Evolutionary conservation across 2,329 filamentous ascomycete genomes (phyloP).

Genomic region (Trichoderma citrinoviride): DNA sequence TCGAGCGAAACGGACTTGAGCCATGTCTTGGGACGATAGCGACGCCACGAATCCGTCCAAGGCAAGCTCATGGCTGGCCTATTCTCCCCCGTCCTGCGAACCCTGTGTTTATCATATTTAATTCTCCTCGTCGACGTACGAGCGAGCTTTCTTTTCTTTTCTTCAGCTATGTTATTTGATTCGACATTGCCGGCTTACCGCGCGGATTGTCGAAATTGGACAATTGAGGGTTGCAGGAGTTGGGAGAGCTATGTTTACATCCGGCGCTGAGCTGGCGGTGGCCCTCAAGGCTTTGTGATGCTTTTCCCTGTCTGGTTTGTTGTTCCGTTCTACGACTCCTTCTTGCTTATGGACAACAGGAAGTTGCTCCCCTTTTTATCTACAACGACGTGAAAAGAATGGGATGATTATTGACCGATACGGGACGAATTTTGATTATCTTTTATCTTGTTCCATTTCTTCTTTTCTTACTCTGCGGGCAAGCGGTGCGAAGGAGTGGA

Average conservation of each 20-base stretch:
- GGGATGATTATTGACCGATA: slow-evolving; percentile 15
- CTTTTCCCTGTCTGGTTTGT: background rate
- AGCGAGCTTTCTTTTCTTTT: slow-evolving; percentile 17
- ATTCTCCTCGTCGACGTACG: slow-evolving; percentile 7
- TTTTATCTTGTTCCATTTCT: background rate
- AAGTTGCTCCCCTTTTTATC: slow-evolving; percentile 5
- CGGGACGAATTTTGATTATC: slow-evolving; percentile 7
- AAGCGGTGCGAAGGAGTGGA: slow-evolving; percentile 1
- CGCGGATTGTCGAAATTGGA: slow-evolving; percentile 25
- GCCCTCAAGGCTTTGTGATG: slow-evolving; percentile 23
- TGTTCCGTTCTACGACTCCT: background rate
- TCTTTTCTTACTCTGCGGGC: background rate
- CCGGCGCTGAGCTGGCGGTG: slow-evolving; percentile 29
- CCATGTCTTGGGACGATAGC: background rate
- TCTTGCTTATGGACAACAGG: slow-evolving; percentile 13
- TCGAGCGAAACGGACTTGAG: background rate
- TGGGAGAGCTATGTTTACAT: slow-evolving; percentile 31
- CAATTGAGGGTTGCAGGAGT: slow-evolving; percentile 32
- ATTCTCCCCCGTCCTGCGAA: background rate
- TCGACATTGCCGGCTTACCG: slow-evolving; percentile 24
- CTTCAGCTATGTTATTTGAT: slow-evolving; percentile 4
- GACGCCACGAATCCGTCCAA: background rate
- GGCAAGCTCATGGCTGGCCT: background rate
- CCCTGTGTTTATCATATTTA: slow-evolving; percentile 1
- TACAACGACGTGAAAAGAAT: slow-evolving; percentile 16